A percentile compares a stretch with the other conserved stretches of the same genome.
These are phyloP conservation scores for Coniochaeta hoffmannii DNA, from an alignment of 2,329 filamentous ascomycete species.

Conservation along the genomic window DNA sequence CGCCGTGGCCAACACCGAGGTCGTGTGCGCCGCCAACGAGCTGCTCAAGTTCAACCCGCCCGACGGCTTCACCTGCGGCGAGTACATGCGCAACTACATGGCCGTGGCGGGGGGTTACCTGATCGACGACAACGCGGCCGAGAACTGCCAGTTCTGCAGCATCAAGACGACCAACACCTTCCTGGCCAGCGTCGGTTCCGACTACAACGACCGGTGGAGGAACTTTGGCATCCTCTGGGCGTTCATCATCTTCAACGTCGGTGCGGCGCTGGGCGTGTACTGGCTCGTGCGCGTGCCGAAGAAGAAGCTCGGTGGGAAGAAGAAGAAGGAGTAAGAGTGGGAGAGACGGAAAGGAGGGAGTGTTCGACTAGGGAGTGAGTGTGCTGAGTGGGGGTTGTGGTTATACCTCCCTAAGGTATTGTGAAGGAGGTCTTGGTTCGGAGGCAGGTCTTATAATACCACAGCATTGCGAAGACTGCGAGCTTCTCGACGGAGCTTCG, in stretches of 20 bases:
- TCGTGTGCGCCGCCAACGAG: constrained; percentile 65
- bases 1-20: constrained; percentile 58
- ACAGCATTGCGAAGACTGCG: too few species aligned
- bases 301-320: constrained; percentile 6
- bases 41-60: constrained; percentile 59
- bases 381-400: background rate
- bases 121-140: constrained; percentile 36
- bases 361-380: background rate
- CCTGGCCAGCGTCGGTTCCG: constrained; percentile 37
- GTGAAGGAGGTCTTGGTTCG: too few species aligned
- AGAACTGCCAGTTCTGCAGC: constrained; percentile 48
- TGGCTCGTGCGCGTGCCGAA: constrained; percentile 6
- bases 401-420: background rate
- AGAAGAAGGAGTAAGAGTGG: constrained; percentile 1
- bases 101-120: constrained; percentile 43
- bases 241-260: constrained; percentile 45
- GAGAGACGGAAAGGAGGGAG: background rate
- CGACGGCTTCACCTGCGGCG: constrained; percentile 45
- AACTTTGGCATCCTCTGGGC: constrained; percentile 57
- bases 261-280: constrained; percentile 29
- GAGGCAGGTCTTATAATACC: too few species aligned
- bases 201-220: constrained; percentile 56
- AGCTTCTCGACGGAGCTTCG: background rate
- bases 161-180: constrained; percentile 44
- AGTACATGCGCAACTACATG: constrained; percentile 51